Base-by-base conservation (phyloP, 2,329 filamentous ascomycete species). In the Ophiosphaerella korrae region DNA sequence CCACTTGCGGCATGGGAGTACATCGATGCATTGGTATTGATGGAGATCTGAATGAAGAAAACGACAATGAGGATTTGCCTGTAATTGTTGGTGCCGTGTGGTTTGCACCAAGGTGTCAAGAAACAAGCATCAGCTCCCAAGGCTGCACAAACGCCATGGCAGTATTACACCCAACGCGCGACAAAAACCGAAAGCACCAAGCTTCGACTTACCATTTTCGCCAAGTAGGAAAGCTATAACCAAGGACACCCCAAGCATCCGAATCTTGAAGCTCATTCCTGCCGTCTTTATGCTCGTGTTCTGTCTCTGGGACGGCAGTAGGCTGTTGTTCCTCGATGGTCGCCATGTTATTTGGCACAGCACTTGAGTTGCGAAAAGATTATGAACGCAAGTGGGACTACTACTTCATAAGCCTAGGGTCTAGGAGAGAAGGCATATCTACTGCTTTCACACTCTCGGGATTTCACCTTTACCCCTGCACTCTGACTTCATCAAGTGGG, bases 1-100 rank as follows among this genome's bases (percentile, higher is more conserved):
- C 72, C 73, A 4, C 55, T 57, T 11, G 80, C 73, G 3, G 68
- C 78, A 48, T 78, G 82, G 18, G 78, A 74, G 55, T 80, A 83
- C 45, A 82, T 72, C 7, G 78, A 77, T 0, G 81, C 78, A 59
- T 83, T 83, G 61, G 80, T 78, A 64, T 83, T 84, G 74, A 82
- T 81, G 13, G 74, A 78, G 21, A 79, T 76, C 54, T 83, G 80
- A 7, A 82, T 78, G 34, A 77, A 65, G 66, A 82, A 82, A 58
- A 83, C 79, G 53, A 79, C 73, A 23, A 67, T 70, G 32, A 84
- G 73, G 45, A 82, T 79, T 52, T 67, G 68, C 81, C 54, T 60
- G 9, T 9, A 23, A 5, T 7, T n/a, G 29, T 13, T 11, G 8
- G 26, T 11, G 26, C 8, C 26, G 11, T 29, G 26, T 29, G 11